phyloP scores from a whole-genome alignment of 2,329 filamentous ascomycete genomes.

The Teratosphaeria nubilosa region DNA sequence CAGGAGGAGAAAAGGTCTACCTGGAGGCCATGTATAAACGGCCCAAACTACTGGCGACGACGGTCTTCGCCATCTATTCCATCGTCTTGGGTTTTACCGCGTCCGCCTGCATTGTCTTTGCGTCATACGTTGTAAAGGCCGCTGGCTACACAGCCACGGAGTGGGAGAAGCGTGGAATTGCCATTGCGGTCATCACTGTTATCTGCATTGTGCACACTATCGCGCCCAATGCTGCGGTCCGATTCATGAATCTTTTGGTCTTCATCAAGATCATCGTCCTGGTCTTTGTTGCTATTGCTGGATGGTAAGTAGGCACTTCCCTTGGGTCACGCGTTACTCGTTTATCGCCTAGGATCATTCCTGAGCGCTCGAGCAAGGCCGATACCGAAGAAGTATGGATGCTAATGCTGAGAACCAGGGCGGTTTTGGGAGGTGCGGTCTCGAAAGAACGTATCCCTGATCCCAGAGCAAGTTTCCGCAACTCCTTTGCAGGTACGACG shows the following conservation, averaged over 20 bases:
- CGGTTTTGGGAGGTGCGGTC: conserved; percentile 51
- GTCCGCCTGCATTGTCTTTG: conserved; percentile 59
- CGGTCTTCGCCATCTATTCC: conserved; percentile 51
- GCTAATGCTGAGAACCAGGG: conserved; percentile 11
- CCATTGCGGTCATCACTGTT: conserved; percentile 54
- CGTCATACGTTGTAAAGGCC: conserved; percentile 59
- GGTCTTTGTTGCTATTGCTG: conserved; percentile 53
- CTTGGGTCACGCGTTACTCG: neutral
- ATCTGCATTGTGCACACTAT: conserved; percentile 57
- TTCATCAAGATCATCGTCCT: conserved; percentile 57
- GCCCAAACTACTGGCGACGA: conserved; percentile 52
- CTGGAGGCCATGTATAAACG: conserved; percentile 54
- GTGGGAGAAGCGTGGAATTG: conserved; percentile 59
- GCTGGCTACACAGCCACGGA: conserved; percentile 51
- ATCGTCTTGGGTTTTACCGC: conserved; percentile 55
- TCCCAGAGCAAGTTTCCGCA: conserved; percentile 43
- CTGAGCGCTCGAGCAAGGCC: neutral
- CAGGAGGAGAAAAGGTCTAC: conserved; percentile 59
- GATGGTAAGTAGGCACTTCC: conserved; percentile 27
- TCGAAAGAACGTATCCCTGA: conserved; percentile 48
- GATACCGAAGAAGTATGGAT: neutral
- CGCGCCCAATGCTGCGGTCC: conserved; percentile 55
- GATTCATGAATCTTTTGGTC: conserved; percentile 57
- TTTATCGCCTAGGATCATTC: neutral
- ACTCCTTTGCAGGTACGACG: conserved; percentile 56